Evolutionary conservation across 1,284 basidiomycete genomes (phyloP), one percentile per base, ranked within the genome.

Genomic region (Cystobasidium pallidum): DNA sequence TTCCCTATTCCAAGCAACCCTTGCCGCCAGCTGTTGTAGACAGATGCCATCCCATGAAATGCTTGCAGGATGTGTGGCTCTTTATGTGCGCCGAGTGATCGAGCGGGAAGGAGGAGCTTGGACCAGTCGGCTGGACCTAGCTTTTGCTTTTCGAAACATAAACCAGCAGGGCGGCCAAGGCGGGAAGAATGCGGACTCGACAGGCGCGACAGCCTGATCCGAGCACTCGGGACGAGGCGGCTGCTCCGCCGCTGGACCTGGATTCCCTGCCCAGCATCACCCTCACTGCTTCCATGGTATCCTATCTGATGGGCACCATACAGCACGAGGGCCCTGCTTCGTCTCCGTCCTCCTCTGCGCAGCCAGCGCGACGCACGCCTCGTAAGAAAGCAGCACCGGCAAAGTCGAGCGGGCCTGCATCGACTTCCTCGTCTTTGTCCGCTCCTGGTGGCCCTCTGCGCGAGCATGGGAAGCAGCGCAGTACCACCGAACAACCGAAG

Each of bases 401-500:
- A 7, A 41, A 7, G 8, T 41, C 39, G 39, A 41, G 39, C 39
- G 39, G 15, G 39, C 39, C 39, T 41, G 39, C 39, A 41, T n/a
- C n/a, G n/a, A n/a, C n/a, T 6, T 39, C 36, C 36, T 39, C 36
- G 36, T 39, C 36, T 6, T 39, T 13, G 36, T 39, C 36, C 36
- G 6, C 36, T 6, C 6, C 36, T 6, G n/a, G 11, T 45, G 43
- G 43, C 43, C 43, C 43, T 45, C n/a, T 45, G 43, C 43, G 43
- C 43, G 43, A 45, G 43, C 43, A 45, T 3, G 43, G n/a, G 43
- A n/a, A 45, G 43, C n/a, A 24, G 49, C 49, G n/a, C 49, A 24
- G 26, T 15, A 57, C 34, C 54, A 57, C 54, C 54, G 36, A 57
- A 36, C 54, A 34, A 57, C 11, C 7, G 19, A 45, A 45, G 43